Evolutionary conservation across 768 basidiomycete genomes (phyloP).

Genomic region (Tylopilus felleus): DNA sequence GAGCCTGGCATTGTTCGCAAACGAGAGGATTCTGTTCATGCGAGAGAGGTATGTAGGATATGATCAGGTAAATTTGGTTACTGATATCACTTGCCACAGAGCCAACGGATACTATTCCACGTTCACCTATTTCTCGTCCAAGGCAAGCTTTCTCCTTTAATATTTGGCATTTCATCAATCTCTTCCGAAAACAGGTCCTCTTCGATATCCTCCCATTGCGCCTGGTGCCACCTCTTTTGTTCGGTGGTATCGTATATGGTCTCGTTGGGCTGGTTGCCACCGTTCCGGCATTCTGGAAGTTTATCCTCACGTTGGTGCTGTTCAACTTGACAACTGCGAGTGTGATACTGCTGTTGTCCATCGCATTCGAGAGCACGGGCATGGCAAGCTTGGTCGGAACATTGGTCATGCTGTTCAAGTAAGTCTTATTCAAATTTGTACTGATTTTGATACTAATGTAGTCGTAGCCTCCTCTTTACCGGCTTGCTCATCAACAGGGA

Average conservation of each 20-base stretch:
- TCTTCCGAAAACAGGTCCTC: conserved; percentile 54
- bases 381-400: conserved; percentile 95
- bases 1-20: conserved; percentile 90
- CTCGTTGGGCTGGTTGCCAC: conserved; percentile 93
- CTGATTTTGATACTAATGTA: conserved; percentile 4
- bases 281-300: conserved; percentile 94
- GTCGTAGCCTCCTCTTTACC: conserved; percentile 82
- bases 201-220: conserved; percentile 96
- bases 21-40: conserved; percentile 95
- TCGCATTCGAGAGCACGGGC: conserved; percentile 80
- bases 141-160: conserved; percentile 42
- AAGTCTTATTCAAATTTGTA: conserved; percentile 31
- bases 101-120: conserved; percentile 98
- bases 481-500: conserved; percentile 94
- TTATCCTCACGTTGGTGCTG: conserved; percentile 90
- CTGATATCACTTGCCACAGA: conserved; percentile 38
- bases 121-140: conserved; percentile 94
- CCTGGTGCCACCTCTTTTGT: conserved; percentile 91
- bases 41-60: conserved; percentile 73
- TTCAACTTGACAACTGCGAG: conserved; percentile 97
- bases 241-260: conserved; percentile 93
- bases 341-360: conserved; percentile 86
- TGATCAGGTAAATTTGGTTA: not conserved
- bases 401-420: conserved; percentile 98
- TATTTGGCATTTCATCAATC: not conserved